phyloP scores from a whole-genome alignment of 139 green algal species.

The Closterium sp. region DNA sequence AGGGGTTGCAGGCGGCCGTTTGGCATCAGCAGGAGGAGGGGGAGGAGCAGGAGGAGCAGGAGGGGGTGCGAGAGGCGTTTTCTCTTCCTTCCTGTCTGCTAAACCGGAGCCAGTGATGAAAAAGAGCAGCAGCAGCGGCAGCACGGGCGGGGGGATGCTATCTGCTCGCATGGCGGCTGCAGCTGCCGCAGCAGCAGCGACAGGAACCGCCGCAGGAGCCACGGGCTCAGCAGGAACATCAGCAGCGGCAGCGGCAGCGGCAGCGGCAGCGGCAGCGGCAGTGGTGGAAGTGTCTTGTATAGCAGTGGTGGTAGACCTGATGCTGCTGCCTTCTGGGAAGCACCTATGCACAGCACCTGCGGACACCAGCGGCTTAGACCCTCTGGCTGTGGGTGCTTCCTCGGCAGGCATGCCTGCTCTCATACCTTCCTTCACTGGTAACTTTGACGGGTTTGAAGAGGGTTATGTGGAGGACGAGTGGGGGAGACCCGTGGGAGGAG shows the following conservation, averaged over 20 bases:
- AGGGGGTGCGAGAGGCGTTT: neutral
- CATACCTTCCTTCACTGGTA: neutral
- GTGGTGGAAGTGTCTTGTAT: neutral
- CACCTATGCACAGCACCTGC: neutral
- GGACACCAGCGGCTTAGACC: neutral
- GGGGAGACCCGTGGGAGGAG: neutral
- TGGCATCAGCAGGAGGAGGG: conserved; percentile 1
- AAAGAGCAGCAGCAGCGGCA: conserved; percentile 18
- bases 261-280: neutral
- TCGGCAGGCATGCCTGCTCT: neutral
- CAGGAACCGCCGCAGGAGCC: neutral
- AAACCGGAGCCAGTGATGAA: neutral
- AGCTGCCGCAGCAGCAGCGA: conserved; percentile 15
- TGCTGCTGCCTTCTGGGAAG: conserved; percentile 3
- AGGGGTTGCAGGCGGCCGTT: neutral
- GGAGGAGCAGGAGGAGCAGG: neutral
- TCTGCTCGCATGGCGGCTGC: neutral
- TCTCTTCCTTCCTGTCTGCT: neutral
- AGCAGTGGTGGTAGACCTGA: conserved; percentile 10
- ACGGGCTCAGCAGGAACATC: neutral
- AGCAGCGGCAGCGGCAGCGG: neutral
- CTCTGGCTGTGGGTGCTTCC: conserved; percentile 13
- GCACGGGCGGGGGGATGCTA: neutral
- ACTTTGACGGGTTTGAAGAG: neutral
- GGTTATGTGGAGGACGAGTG: conserved; percentile 2